Evolutionary conservation across 1,284 basidiomycete species (phyloP).

Genomic region (Sphaerobolus stellatus): DNA sequence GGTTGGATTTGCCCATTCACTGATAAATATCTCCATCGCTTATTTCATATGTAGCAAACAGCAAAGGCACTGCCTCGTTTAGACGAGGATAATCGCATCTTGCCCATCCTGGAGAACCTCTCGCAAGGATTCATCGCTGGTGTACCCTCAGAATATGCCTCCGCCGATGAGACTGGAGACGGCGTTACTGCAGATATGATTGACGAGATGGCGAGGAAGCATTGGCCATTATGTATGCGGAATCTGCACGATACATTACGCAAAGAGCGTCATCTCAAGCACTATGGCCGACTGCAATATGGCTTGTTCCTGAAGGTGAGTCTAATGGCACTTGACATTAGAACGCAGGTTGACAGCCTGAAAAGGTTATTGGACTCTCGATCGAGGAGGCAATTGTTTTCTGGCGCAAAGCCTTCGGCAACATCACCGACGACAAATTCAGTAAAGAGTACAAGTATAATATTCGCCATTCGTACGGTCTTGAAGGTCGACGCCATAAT

Average conservation of each 20-base stretch:
- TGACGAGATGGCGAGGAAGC: slow-evolving; percentile 81
- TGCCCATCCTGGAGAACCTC: slow-evolving; percentile 90
- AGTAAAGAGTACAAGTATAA: slow-evolving; percentile 99
- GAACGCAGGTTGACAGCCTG: not conserved
- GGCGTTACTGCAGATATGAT: slow-evolving; percentile 92
- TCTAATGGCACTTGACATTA: not conserved
- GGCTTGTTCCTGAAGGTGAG: slow-evolving; percentile 92
- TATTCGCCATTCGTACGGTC: slow-evolving; percentile 92
- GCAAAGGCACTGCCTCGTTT: slow-evolving; percentile 89
- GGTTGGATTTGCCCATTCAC: slow-evolving; percentile 42
- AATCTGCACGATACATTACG: slow-evolving; percentile 81
- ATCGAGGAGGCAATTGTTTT: slow-evolving; percentile 94
- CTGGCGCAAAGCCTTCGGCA: slow-evolving; percentile 86
- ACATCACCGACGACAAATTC: slow-evolving; percentile 91
- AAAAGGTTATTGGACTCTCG: slow-evolving; percentile 85
- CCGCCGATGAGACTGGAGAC: slow-evolving; percentile 52
- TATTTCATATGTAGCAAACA: slow-evolving; percentile 58
- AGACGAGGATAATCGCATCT: slow-evolving; percentile 91
- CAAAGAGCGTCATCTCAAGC: slow-evolving; percentile 85
- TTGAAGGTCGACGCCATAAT: slow-evolving; percentile 93
- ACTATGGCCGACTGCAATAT: slow-evolving; percentile 90
- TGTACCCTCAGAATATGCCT: slow-evolving; percentile 78
- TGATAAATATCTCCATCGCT: slow-evolving; percentile 8
- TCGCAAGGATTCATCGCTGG: slow-evolving; percentile 94
- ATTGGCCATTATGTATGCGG: slow-evolving; percentile 97